Evolutionary conservation across 163 green algal species (phyloP).

Genomic region (Scenedesmus sp.): DNA sequence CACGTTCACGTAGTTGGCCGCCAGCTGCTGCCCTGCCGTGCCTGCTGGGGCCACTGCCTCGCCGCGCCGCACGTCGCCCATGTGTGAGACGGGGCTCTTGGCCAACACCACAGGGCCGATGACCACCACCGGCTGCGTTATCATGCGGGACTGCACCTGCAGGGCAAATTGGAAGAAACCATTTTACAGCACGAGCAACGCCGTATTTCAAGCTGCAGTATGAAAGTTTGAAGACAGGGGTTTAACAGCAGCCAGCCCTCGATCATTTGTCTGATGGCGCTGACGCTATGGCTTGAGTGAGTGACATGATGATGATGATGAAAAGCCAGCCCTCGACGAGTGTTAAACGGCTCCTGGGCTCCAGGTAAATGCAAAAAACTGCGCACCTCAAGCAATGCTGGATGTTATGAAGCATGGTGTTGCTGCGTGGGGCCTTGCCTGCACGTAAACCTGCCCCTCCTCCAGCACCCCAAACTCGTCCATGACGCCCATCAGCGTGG

Average conservation of each 20-base stretch:
- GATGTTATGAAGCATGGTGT: neutral
- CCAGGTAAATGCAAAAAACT: too few species aligned
- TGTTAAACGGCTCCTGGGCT: too few species aligned
- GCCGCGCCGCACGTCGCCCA: constrained; percentile 69
- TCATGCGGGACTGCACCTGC: neutral
- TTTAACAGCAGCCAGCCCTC: too few species aligned
- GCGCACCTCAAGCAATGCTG: too few species aligned
- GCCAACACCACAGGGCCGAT: constrained; percentile 59
- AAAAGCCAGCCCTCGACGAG: too few species aligned
- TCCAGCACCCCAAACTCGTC: constrained; percentile 61
- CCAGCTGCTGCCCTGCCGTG: neutral
- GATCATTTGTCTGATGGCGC: too few species aligned
- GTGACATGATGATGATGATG: too few species aligned
- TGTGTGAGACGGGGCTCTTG: constrained; percentile 74
- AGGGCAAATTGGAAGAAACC: too few species aligned
- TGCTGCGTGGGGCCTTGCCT: constrained; percentile 26
- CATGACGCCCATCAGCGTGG: constrained; percentile 60
- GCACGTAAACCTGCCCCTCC: constrained; percentile 56
- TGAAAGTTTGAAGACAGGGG: too few species aligned
- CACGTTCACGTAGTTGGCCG: constrained; percentile 35
- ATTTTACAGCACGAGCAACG: too few species aligned
- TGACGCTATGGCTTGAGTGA: too few species aligned
- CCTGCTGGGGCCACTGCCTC: constrained; percentile 56
- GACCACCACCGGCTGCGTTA: constrained; percentile 43
- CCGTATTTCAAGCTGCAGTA: too few species aligned